phyloP scores from a whole-genome alignment of 805 yeast species.

The Metschnikowia kofuensis region DNA sequence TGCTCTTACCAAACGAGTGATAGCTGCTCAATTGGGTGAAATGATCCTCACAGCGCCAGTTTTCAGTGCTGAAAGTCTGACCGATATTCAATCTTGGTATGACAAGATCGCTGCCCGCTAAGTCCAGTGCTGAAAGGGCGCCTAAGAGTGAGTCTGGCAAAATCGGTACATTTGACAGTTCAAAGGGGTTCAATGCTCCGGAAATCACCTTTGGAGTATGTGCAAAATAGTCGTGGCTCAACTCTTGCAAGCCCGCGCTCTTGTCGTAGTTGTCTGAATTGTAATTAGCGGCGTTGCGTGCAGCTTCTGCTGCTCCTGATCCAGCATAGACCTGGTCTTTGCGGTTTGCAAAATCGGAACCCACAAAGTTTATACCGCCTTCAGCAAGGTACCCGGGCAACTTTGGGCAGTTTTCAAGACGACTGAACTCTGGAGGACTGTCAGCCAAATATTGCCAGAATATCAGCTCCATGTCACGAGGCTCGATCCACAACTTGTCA shows the following conservation, averaged over 20 bases:
- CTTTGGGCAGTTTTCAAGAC: constrained; percentile 6
- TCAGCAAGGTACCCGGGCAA: constrained; percentile 1
- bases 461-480: constrained; percentile 30
- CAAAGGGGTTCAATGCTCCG: constrained; percentile 47
- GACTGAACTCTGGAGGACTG: neutral
- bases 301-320: neutral
- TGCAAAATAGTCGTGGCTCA: neutral
- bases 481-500: neutral
- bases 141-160: constrained; percentile 48
- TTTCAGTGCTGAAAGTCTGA: constrained; percentile 51
- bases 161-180: constrained; percentile 52
- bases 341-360: constrained; percentile 18
- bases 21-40: constrained; percentile 52
- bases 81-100: constrained; percentile 48
- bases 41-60: constrained; percentile 64
- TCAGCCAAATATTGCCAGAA: constrained; percentile 36
- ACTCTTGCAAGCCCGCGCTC: neutral
- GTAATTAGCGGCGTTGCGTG: neutral
- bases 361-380: constrained; percentile 2
- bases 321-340: constrained; percentile 3
- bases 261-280: neutral
- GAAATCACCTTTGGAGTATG: neutral
- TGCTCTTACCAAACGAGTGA: constrained; percentile 53
- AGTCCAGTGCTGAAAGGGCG: constrained; percentile 38
- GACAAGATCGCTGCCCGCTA: constrained; percentile 43